Evolutionary conservation across 2,329 filamentous ascomycete genomes (phyloP), one percentile per base, ranked within the genome.

Genomic region (Fusarium torulosum): DNA sequence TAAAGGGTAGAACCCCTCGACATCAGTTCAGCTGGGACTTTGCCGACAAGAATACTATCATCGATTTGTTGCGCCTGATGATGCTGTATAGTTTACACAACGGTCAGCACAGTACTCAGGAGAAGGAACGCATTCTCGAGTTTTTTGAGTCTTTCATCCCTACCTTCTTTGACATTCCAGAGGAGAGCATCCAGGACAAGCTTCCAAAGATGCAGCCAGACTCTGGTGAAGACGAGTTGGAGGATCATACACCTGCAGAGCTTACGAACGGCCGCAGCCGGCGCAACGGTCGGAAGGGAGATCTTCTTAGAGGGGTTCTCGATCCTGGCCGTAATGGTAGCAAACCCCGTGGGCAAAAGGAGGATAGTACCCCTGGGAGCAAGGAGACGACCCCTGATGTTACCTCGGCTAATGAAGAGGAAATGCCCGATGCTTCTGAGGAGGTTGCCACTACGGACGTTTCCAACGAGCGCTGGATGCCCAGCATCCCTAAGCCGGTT

Each of bases 341-440:
- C 77, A 86, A 87, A 68, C 84, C 87, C 23, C 87, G 91, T 40
- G 86, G 85, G 45, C 90, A 93, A 53, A 94, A 96, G 74, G 92
- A 96, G 66, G 92, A 91, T 64, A 95, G 91, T 71, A 83, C 88
- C n/a, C 90, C 91, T 23, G 90, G 87, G 15, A 97, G 93, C 80
- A 93, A 96, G 74, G 94, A 96, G 72, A 94, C 91, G 1, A 97
- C 94, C 0, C 95, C 96, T 0, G 94, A 96, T 73, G 87, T 90
- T 21, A 88, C 84, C n/a, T 94, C 91, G 2, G 88, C 87, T 27
- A 90, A 87, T 53, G 92, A 96, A 71, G 92, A 95, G 65, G 93
- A 96, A 33, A 88, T 89, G 81, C 83, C 82, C 7, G 89, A 90
- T 68, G 85, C 80, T 4, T 81, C 82, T 11, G 84, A 91, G 53